Percentiles rank a stretch among this genome's conserved stretches.
Evolutionary conservation across 1,284 basidiomycete species (phyloP).

Genomic region (Leccinum subfulvum): DNA sequence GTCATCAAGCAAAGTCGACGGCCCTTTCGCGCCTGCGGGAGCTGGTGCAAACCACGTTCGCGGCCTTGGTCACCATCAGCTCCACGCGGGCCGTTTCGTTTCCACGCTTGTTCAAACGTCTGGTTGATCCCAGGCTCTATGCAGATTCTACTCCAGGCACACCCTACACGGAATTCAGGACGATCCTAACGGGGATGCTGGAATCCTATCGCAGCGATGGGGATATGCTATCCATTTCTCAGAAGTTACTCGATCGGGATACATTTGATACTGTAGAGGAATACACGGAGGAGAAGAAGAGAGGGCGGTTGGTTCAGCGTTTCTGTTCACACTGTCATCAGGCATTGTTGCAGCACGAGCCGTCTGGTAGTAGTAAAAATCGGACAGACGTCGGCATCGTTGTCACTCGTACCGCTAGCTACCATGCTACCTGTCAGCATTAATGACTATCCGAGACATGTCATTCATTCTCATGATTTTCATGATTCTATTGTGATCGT

Average conservation of each 20-base stretch:
- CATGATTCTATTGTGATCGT: conserved; percentile 20
- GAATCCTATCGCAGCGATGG: conserved; percentile 91
- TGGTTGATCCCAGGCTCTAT: conserved; percentile 69
- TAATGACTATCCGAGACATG: conserved; percentile 25
- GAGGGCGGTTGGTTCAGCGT: conserved; percentile 50
- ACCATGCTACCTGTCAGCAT: conserved; percentile 53
- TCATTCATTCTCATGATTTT: conserved; percentile 3
- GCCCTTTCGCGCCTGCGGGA: conserved; percentile 57
- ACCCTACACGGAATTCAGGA: conserved; percentile 90
- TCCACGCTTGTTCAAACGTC: conserved; percentile 86
- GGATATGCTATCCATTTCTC: conserved; percentile 88
- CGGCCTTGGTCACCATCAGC: conserved; percentile 79
- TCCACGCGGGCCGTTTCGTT: conserved; percentile 86
- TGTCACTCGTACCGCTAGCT: conserved; percentile 60
- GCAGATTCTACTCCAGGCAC: conserved; percentile 49
- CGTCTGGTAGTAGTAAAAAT: conserved; percentile 4
- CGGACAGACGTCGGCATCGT: conserved; percentile 39
- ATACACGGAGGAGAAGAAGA: conserved; percentile 46
- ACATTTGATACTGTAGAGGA: conserved; percentile 73
- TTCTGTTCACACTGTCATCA: conserved; percentile 50
- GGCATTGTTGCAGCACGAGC: conserved; percentile 34
- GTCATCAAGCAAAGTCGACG: conserved; percentile 25
- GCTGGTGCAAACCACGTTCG: conserved; percentile 85
- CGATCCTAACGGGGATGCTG: conserved; percentile 90
- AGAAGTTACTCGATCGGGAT: conserved; percentile 81